Percentiles rank a stretch among this genome's conserved stretches.
phyloP scores from a whole-genome alignment of 2,329 filamentous ascomycete genomes.

The Dryadomyces quercivorus region DNA sequence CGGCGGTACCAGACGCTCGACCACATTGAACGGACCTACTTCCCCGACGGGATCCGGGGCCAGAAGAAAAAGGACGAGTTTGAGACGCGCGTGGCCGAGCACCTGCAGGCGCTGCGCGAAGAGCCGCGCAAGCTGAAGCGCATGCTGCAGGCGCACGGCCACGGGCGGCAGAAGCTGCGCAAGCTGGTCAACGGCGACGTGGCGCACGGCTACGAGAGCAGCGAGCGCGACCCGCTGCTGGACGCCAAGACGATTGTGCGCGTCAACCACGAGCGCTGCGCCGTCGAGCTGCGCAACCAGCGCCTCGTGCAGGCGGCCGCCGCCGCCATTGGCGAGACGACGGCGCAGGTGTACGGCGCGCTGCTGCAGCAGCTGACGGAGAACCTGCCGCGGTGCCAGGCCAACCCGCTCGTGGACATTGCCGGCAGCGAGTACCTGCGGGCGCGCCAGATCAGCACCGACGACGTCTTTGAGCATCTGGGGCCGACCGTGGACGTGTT shows the following conservation, averaged over 20 bases:
- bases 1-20: constrained; percentile 49
- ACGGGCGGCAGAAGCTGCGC: constrained; percentile 34
- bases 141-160: constrained; percentile 31
- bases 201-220: constrained; percentile 16
- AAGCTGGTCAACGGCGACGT: constrained; percentile 42
- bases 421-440: constrained; percentile 21
- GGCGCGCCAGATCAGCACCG: constrained; percentile 33
- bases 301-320: constrained; percentile 62
- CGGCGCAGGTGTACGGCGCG: constrained; percentile 65
- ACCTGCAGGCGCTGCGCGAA: constrained; percentile 40
- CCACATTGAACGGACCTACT: constrained; percentile 42
- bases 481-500: constrained; percentile 39
- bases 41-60: constrained; percentile 41
- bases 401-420: constrained; percentile 38
- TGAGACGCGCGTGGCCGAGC: constrained; percentile 40
- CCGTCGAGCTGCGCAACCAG: constrained; percentile 70
- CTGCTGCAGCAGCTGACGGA: constrained; percentile 60
- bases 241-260: constrained; percentile 60
- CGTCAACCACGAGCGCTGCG: constrained; percentile 75
- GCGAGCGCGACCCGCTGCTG: constrained; percentile 29
- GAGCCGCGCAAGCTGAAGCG: constrained; percentile 39
- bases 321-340: constrained; percentile 58
- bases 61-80: constrained; percentile 55
- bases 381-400: constrained; percentile 54
- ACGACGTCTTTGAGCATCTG: constrained; percentile 44